Percentiles rank a stretch among this genome's conserved stretches.
Conservation (phyloP, 345 rosid genomes). For the Lumnitzera racemosa region DNA sequence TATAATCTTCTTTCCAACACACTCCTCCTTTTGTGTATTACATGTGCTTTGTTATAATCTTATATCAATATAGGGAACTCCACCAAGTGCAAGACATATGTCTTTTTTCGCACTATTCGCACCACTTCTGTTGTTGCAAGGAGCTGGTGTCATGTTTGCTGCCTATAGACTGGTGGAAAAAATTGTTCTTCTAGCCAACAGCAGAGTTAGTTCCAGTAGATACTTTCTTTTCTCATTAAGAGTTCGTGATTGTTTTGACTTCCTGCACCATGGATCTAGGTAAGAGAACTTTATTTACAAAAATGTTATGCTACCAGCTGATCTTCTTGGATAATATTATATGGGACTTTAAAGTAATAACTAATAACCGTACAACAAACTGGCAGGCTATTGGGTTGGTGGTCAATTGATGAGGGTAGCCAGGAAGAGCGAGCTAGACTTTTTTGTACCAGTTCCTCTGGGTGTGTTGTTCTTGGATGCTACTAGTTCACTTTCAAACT, state of each 20-base stretch:
- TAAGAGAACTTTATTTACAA: conserved; percentile 3
- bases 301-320: too few species aligned
- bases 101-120: conserved; percentile 46
- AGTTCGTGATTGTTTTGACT: conserved; percentile 58
- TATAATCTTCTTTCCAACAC: conserved; percentile 1
- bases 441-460: conserved; percentile 48
- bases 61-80: conserved; percentile 58
- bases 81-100: conserved; percentile 54
- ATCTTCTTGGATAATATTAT: background rate
- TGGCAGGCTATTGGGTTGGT: conserved; percentile 85
- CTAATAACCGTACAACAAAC: background rate
- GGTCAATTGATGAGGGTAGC: conserved; percentile 97
- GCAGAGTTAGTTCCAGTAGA: conserved; percentile 38
- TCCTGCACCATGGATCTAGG: conserved; percentile 83
- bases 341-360: background rate
- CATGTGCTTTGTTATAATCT: background rate
- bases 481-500: too few species aligned
- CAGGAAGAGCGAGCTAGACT: conserved; percentile 79
- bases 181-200: conserved; percentile 28
- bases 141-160: conserved; percentile 70
- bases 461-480: conserved; percentile 28
- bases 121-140: conserved; percentile 74
- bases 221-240: conserved; percentile 38
- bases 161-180: conserved; percentile 59
- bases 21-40: too few species aligned